phyloP scores from a whole-genome alignment of 352 stramenopile species.

The Globisporangium spinosum region DNA sequence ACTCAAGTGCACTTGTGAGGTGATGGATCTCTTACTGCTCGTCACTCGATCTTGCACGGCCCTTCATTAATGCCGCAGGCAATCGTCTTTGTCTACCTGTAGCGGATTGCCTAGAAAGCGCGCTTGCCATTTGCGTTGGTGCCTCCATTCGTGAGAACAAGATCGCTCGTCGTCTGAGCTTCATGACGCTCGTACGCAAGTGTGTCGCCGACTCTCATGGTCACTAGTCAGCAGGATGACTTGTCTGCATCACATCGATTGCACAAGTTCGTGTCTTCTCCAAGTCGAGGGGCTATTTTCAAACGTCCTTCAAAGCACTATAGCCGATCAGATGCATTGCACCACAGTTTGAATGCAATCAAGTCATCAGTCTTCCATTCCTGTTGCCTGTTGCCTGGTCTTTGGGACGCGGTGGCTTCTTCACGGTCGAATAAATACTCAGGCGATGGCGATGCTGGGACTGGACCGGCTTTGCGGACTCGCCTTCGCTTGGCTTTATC shows the following conservation, averaged over 20 bases:
- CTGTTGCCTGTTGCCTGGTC: not conserved
- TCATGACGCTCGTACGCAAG: not conserved
- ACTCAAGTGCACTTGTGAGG: not conserved
- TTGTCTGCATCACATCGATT: not conserved
- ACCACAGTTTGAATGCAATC: not conserved
- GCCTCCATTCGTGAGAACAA: not conserved
- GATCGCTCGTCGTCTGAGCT: not conserved
- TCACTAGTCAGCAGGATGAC: not conserved
- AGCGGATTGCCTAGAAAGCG: not conserved
- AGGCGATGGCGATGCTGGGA: conserved; percentile 27
- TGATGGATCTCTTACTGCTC: not conserved
- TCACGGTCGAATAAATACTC: conserved; percentile 35
- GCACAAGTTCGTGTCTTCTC: not conserved
- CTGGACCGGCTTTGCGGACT: not conserved
- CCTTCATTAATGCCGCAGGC: too few species aligned
- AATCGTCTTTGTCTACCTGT: not conserved
- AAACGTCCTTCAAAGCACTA: not conserved
- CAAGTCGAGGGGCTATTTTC: not conserved
- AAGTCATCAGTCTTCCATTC: not conserved
- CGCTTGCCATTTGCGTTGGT: not conserved
- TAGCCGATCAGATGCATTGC: not conserved
- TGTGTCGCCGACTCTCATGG: not conserved
- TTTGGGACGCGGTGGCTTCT: conserved; percentile 20
- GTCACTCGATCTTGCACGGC: not conserved
- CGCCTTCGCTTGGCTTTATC: not conserved